Evolutionary conservation across 805 yeast species (phyloP), one percentile per base, ranked within the genome.

Genomic region (Candida xyloterini): DNA sequence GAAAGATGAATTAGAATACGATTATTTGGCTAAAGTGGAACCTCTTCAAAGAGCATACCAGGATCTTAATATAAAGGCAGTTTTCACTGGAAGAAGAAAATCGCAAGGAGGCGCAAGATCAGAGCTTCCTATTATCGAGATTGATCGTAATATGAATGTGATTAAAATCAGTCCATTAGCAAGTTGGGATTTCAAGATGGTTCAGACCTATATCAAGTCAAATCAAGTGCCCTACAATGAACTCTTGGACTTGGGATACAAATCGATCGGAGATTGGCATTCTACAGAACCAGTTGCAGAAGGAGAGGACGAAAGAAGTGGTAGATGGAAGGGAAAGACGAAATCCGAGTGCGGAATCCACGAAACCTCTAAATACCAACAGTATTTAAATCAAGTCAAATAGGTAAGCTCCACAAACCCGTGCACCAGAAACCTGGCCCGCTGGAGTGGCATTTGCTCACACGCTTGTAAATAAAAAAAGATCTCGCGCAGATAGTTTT

Each of bases 281-380:
- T 86, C 95, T 1, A 91, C 98, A 0, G 79, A 66, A 22, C 97
- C 98, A 2, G 95, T 87, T 9, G 73, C 67, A 7, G 96, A 84
- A 31, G 96, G 95, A 8, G 97, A 88, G 58, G 97, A 91, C 57
- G 98, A 91, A 62, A 76, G 98, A 49, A 79, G 93, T n/a, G 98
- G 98, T 1, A 76, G 98, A 56, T 91, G 98, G 98, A 83, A 84
- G 68, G 97, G 96, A 2, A 76, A 83, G 59, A 73, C 79, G 9
- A 91, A 91, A 68, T 88, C 96, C 0, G 98, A 91, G 60, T 91
- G 98, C 65, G 98, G 98, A 3, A 89, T 91, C 38, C 98, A 91
- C 57, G 84, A 82, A 52, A 77, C 90, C 1, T 74, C 81, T 18
- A 76, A 84, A 47, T 91, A 84, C 58, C 78, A 84, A 0, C 71